Conservation (phyloP, 192 early-diverging fungal species). For the Backusella liffmaniae region DNA sequence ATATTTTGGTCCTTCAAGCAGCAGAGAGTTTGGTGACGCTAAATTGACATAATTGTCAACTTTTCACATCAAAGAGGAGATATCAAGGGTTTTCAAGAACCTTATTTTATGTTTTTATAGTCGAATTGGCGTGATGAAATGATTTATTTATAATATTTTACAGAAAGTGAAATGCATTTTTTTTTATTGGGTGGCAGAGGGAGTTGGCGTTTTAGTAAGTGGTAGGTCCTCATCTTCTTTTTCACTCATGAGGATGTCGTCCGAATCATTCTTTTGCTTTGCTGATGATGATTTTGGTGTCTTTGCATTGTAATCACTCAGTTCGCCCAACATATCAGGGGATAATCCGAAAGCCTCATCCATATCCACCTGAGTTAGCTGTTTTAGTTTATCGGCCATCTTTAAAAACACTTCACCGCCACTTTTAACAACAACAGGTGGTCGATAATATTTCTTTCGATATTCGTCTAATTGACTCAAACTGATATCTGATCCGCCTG, state of each 20-base stretch:
- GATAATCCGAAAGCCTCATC: constrained; percentile 44
- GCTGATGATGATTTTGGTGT: constrained; percentile 1
- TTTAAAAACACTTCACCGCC: constrained; percentile 65
- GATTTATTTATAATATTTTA: background rate
- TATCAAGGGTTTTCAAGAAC: background rate
- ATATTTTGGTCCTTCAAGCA: too few relatives aligned
- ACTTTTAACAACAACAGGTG: constrained; percentile 68
- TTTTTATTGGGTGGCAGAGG: background rate
- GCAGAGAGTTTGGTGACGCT: too few relatives aligned
- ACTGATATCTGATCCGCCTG: constrained; percentile 66
- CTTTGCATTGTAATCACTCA: background rate
- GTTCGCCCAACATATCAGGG: background rate
- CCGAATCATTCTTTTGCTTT: background rate
- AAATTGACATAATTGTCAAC: background rate
- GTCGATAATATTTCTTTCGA: constrained; percentile 56
- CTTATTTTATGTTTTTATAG: too few relatives aligned
- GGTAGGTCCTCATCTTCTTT: background rate
- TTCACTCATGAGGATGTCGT: background rate
- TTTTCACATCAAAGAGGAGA: too few relatives aligned
- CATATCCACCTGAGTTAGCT: constrained; percentile 26
- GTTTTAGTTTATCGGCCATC: constrained; percentile 37
- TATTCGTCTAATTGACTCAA: constrained; percentile 57
- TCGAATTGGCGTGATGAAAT: too few relatives aligned
- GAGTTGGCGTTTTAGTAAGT: background rate
- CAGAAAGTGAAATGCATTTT: background rate